Evolutionary conservation across 176 grass and related monocot genomes (phyloP).

Genomic region (Luzula sylvatica): DNA sequence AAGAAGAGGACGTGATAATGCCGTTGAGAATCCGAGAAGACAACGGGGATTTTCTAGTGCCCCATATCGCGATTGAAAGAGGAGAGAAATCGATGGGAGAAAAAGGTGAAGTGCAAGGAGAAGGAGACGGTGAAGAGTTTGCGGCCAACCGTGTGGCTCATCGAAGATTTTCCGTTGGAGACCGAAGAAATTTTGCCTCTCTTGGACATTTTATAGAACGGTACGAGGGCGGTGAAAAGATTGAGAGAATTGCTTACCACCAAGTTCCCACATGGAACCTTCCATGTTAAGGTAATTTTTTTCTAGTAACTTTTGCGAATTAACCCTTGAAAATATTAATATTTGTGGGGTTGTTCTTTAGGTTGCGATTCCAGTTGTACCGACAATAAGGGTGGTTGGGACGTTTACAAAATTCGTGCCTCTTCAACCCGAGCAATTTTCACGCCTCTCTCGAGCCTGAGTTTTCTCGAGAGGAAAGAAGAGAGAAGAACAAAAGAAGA

Average conservation of each 20-base stretch:
- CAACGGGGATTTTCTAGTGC: constrained; percentile 81
- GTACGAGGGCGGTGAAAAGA: constrained; percentile 68
- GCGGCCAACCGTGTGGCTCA: constrained; percentile 81
- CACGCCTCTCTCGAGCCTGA: constrained; percentile 91
- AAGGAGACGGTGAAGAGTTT: constrained; percentile 96
- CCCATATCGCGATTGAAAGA: constrained; percentile 45
- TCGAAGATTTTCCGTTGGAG: constrained; percentile 80
- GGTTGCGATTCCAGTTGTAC: constrained; percentile 93
- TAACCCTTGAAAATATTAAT: too few relatives aligned
- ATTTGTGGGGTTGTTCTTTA: constrained; percentile 15
- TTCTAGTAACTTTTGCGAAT: too few relatives aligned
- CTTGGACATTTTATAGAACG: constrained; percentile 78
- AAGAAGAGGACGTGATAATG: constrained; percentile 50
- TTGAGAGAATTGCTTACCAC: constrained; percentile 92
- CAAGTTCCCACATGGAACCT: constrained; percentile 80
- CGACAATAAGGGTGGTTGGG: constrained; percentile 75
- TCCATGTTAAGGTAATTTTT: constrained; percentile 79
- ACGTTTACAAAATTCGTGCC: constrained; percentile 90
- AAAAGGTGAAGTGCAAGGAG: constrained; percentile 72
- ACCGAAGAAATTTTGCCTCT: constrained; percentile 87
- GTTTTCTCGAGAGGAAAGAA: constrained; percentile 52
- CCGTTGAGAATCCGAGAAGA: constrained; percentile 83
- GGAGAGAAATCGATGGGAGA: constrained; percentile 25
- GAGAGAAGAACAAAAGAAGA: constrained; percentile 17
- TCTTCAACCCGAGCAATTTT: constrained; percentile 94